Percentiles rank a stretch among this genome's conserved stretches.
Evolutionary conservation across 129 eudicot genomes (phyloP).

Genomic region (Logfia minima): DNA sequence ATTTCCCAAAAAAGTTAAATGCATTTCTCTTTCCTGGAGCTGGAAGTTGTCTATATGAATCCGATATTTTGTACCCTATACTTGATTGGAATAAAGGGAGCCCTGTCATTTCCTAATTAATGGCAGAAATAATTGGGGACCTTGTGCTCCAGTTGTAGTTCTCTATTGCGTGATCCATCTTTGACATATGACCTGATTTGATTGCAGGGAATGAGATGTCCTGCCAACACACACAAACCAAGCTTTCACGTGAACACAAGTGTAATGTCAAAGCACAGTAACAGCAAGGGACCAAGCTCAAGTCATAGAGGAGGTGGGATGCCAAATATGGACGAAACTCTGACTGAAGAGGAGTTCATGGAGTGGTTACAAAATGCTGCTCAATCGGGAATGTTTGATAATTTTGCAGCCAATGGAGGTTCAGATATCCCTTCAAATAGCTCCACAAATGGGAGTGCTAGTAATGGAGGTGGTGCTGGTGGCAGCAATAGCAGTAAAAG

Average conservation of each 20-base stretch:
- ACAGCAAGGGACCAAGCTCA: constrained; percentile 51
- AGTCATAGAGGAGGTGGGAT: constrained; percentile 60
- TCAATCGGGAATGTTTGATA: constrained; percentile 76
- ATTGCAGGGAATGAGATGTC: constrained; percentile 93
- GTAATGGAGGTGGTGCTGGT: constrained; percentile 28
- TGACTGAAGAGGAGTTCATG: constrained; percentile 87
- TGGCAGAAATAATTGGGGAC: not conserved
- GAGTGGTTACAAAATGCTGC: constrained; percentile 84
- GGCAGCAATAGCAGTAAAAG: constrained; percentile 50
- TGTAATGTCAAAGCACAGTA: constrained; percentile 58
- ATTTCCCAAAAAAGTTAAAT: not conserved
- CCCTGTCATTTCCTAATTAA: not conserved
- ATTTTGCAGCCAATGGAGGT: constrained; percentile 46
- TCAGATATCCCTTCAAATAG: constrained; percentile 38
- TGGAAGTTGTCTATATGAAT: not conserved
- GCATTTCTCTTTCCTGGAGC: not conserved
- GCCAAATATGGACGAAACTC: constrained; percentile 61
- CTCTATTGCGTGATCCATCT: not conserved
- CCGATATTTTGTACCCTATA: not conserved
- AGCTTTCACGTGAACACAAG: constrained; percentile 92
- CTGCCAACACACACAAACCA: constrained; percentile 86
- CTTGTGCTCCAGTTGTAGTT: not conserved
- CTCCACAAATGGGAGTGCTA: constrained; percentile 37
- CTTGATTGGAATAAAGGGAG: not conserved
- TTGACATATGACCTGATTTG: constrained; percentile 10